Percentiles rank a stretch among this genome's conserved stretches.
These are phyloP conservation scores for Ramalina intermedia DNA, from an alignment of 495 filamentous ascomycete species.

Conservation along the genomic window DNA sequence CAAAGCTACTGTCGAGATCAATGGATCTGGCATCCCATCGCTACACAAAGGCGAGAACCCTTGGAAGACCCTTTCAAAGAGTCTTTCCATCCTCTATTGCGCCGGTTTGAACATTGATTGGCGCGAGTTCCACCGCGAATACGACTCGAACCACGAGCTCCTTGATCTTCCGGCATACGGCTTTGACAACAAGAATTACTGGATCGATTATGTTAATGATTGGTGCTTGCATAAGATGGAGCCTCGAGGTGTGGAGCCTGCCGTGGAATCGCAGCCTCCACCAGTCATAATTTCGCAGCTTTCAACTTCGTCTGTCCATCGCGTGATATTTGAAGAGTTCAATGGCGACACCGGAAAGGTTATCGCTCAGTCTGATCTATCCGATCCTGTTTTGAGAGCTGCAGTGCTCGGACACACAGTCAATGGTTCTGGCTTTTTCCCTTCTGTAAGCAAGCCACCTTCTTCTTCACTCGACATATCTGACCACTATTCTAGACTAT, in stretches of 20 bases:
- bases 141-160: constrained; percentile 25
- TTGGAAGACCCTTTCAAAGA: constrained; percentile 31
- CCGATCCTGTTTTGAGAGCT: constrained; percentile 59
- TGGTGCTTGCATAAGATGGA: constrained; percentile 1
- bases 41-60: constrained; percentile 24
- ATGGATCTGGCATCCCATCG: constrained; percentile 3
- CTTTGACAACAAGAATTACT: constrained; percentile 37
- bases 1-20: constrained; percentile 33
- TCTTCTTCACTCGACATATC: constrained; percentile 12
- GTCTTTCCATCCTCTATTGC: constrained; percentile 23
- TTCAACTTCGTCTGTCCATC: constrained; percentile 28
- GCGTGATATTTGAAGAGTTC: constrained; percentile 40
- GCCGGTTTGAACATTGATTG: constrained; percentile 32
- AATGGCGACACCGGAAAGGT: constrained; percentile 42
- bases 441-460: not conserved
- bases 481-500: constrained; percentile 32
- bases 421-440: constrained; percentile 17
- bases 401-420: constrained; percentile 56
- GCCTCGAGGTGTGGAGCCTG: not conserved
- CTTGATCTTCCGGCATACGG: constrained; percentile 30
- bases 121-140: constrained; percentile 33
- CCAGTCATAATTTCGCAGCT: not conserved
- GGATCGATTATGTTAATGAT: constrained; percentile 32
- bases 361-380: constrained; percentile 51
- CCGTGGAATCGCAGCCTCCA: not conserved